phyloP scores from a whole-genome alignment of 257 asterid species.

The Fraxinus quadrangulata region DNA sequence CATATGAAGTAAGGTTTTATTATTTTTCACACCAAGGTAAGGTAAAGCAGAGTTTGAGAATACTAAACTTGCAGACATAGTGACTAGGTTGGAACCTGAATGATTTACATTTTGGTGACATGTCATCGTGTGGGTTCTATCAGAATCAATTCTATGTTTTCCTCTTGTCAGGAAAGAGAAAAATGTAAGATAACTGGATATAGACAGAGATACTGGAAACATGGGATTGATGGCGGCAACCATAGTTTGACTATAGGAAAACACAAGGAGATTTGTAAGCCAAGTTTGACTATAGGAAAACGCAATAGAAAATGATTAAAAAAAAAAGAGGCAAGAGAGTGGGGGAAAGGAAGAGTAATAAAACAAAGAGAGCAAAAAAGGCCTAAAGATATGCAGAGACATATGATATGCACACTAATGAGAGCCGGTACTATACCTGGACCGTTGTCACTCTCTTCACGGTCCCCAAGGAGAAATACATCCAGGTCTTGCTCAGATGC shows the following conservation, averaged over 20 bases:
- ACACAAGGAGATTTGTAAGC: not conserved
- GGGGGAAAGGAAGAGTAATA: conserved; percentile 1
- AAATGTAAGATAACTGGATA: not conserved
- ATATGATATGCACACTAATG: not conserved
- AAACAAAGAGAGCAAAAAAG: not conserved
- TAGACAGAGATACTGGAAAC: not conserved
- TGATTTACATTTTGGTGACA: not conserved
- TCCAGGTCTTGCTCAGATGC: conserved; percentile 55
- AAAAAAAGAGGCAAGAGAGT: not conserved
- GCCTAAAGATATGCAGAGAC: not conserved
- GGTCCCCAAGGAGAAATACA: conserved; percentile 49
- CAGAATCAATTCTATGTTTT: not conserved
- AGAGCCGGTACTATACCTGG: conserved; percentile 36
- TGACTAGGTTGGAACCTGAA: not conserved
- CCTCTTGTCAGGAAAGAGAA: not conserved
- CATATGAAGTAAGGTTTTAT: not conserved
- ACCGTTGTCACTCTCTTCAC: conserved; percentile 46
- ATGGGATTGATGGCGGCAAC: not conserved
- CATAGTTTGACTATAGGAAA: not conserved
- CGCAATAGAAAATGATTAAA: not conserved
- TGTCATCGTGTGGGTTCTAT: not conserved
- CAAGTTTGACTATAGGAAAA: conserved; percentile 2
- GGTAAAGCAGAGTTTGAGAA: not conserved
- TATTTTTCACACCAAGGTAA: not conserved
- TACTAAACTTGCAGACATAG: not conserved